A percentile compares a stretch with the other conserved stretches of the same genome.
Evolutionary conservation across 2,329 filamentous ascomycete genomes (phyloP).

Genomic region (Trichoderma sp.): DNA sequence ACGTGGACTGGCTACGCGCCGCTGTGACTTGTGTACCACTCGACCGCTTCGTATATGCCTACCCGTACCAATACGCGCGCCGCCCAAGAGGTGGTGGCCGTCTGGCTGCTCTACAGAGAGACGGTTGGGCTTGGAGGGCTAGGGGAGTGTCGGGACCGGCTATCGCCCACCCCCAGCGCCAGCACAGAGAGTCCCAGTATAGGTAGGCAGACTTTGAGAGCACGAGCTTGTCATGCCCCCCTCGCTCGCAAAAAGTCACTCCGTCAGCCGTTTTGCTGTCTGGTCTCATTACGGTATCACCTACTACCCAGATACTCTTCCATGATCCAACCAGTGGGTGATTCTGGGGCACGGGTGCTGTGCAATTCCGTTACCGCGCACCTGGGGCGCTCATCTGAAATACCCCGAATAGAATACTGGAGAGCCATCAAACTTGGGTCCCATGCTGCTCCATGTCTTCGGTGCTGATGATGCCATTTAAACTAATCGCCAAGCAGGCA

Average conservation of each 20-base stretch:
- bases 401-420: neutral
- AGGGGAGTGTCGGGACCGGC: neutral
- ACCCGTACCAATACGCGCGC: neutral
- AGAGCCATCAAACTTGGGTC: neutral
- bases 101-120: neutral
- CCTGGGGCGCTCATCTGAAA: neutral
- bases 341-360: conserved; percentile 6
- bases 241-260: neutral
- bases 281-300: neutral
- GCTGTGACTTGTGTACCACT: neutral
- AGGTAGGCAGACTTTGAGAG: neutral
- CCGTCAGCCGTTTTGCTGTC: neutral
- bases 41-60: neutral
- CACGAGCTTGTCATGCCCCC: neutral
- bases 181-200: neutral
- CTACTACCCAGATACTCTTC: neutral
- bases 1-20: neutral
- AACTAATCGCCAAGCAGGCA: neutral
- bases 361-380: conserved; percentile 12
- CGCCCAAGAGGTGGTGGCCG: neutral
- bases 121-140: neutral
- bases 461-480: conserved; percentile 20
- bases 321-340: conserved; percentile 12
- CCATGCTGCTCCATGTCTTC: neutral
- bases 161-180: neutral